Conservation (phyloP, 768 basidiomycete species). For the Serpula lacrymans region DNA sequence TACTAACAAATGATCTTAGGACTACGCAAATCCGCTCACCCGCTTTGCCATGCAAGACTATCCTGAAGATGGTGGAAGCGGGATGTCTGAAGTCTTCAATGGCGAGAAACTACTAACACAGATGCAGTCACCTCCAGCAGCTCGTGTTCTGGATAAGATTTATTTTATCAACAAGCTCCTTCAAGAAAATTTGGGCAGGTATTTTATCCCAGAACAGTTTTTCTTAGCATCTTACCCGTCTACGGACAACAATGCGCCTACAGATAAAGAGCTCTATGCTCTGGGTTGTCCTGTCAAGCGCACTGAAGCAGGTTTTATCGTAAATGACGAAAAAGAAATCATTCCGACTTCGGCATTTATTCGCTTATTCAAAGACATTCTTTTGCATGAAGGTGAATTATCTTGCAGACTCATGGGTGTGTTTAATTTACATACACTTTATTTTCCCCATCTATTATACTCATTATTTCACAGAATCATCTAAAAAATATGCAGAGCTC, state of each 20-base stretch:
- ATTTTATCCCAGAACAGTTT: constrained; percentile 10
- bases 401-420: no score
- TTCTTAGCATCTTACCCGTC: constrained; percentile 9
- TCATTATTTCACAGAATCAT: not conserved
- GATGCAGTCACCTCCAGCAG: constrained; percentile 20
- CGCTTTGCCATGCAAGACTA: constrained; percentile 14
- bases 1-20: no score
- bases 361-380: not conserved
- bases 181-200: not conserved
- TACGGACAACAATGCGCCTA: no score
- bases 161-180: constrained; percentile 18
- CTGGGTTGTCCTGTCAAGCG: constrained; percentile 4
- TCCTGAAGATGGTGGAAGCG: constrained; percentile 11
- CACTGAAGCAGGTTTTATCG: constrained; percentile 1
- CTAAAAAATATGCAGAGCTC: constrained; percentile 1
- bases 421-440: no score
- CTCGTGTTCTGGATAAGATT: constrained; percentile 11
- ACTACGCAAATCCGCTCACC: constrained; percentile 14
- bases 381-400: not conserved
- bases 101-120: constrained; percentile 20
- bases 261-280: not conserved
- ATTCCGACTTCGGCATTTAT: not conserved
- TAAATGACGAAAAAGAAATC: not conserved
- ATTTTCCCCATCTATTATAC: not conserved
- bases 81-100: constrained; percentile 16